Evolutionary conservation across 768 basidiomycete species (phyloP), one percentile per base, ranked within the genome.

Genomic region (Rossbeevera mucosa): DNA sequence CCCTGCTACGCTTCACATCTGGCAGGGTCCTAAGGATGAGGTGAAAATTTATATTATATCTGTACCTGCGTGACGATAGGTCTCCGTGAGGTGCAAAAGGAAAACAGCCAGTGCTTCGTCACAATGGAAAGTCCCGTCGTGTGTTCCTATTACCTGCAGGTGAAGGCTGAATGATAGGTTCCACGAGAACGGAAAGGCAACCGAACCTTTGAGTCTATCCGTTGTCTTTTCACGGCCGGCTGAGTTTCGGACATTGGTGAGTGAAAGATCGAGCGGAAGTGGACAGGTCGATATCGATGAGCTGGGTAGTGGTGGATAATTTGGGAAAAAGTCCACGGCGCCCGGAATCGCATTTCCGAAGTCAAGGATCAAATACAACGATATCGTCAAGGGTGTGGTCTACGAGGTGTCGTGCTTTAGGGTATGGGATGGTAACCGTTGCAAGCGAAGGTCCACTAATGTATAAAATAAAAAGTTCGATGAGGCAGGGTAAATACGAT

Each of bases 31-130:
- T 63, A 40, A 56, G 43, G 44, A 48, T 3, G 43, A 41, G n/a
- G 16, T 13, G 26, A 48, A 28, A 29, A 43, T 41, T 44, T 30
- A 28, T 22, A n/a, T 43, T 33, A 50, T 50, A 45, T 36, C 59
- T 74, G 51, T 57, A 89, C 92, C 82, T 62, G 93, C 86, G 65
- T 83, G 78, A 33, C 77, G 80, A 71, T 89, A 99, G 8, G 79
- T 72, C 16, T 79, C 70, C 2, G 93, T 94, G 60, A 82, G 82
- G 45, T 83, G 83, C 26, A 99, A 76, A 57, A 99, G 78, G 69
- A 86, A 94, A 16, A 95, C 89, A 0, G 95, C 96, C 28, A 98
- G 80, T 0, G 94, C 93, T 72, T 99, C 95, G 62, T 99, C 95
- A 69, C 92, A 94, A 63, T 99, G 94, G 67, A 97, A 97, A 0